phyloP scores from a whole-genome alignment of 2,329 filamentous ascomycete species.

The Exophiala dermatitidis region DNA sequence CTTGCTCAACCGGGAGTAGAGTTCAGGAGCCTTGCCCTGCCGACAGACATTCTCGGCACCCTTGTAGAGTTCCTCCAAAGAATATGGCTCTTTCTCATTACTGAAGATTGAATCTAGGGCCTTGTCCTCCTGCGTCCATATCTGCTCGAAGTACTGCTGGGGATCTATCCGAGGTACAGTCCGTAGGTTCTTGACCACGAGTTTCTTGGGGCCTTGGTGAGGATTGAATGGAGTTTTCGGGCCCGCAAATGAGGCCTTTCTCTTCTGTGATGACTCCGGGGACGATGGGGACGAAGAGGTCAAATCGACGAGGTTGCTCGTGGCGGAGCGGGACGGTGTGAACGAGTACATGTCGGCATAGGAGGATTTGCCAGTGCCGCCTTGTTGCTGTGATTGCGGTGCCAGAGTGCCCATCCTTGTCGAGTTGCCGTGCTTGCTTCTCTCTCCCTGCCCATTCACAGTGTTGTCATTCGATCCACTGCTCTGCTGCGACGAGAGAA shows the following conservation, averaged over 20 bases:
- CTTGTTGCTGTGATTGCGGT: conserved; percentile 17
- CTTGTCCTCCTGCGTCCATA: conserved; percentile 64
- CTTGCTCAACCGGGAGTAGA: conserved; percentile 60
- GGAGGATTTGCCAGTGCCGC: conserved; percentile 17
- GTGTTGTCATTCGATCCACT: conserved; percentile 12
- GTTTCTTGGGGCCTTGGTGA: conserved; percentile 68
- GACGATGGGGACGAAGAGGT: conserved; percentile 34
- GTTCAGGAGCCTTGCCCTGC: conserved; percentile 60
- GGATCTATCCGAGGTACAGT: conserved; percentile 57
- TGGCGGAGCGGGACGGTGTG: conserved; percentile 34
- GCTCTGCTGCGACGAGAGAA: conserved; percentile 17
- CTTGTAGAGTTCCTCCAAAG: conserved; percentile 83
- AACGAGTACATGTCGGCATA: conserved; percentile 51
- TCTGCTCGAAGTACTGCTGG: conserved; percentile 69
- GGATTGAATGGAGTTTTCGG: conserved; percentile 55
- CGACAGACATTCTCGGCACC: conserved; percentile 88
- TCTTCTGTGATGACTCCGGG: conserved; percentile 26
- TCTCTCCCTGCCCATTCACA: neutral
- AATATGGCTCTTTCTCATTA: conserved; percentile 55
- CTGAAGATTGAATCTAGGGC: conserved; percentile 69
- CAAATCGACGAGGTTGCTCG: conserved; percentile 41
- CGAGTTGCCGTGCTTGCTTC: conserved; percentile 11
- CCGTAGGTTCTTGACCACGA: conserved; percentile 89
- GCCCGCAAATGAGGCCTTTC: conserved; percentile 28
- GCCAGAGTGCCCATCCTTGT: conserved; percentile 20